Base-by-base conservation (phyloP, 2,329 filamentous ascomycete genomes). In the Mycosphaerella sp. region DNA sequence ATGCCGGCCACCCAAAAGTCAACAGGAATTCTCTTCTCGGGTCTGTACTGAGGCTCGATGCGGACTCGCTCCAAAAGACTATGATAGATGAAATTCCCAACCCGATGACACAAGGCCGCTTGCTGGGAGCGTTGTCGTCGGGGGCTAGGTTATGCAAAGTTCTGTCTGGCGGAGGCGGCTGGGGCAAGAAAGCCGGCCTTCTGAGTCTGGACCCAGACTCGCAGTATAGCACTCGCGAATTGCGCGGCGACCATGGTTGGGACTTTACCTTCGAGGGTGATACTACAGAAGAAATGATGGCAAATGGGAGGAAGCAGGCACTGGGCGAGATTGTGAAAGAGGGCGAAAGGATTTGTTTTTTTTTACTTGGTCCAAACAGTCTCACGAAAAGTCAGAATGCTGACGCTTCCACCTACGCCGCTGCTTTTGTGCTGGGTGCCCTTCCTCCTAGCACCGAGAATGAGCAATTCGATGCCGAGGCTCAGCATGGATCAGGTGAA, bases 141-240 rank as follows among this genome's bases (percentile, higher is more conserved):
- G 70, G 71, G 21, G 70, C 66, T 16, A 68, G 70, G 41, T 62
- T 79, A n/a, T 70, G 73, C 58, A 70, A 70, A 47, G 68, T 73
- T 77, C 79, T 90, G 56, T 89, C 86, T 62, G 88, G 88, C 4
- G 88, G 88, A 41, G 88, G 88, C 37, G 88, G 88, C 16, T 94
- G 88, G 88, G 88, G 88, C 13, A 74, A 79, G 50, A 93, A 91
- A 66, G 82, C 85, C 61, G 88, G 88, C 0, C 72, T 94, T 0
- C 71, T 94, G 2, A 88, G 87, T 5, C 75, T 94, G 3, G 87
- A 93, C 62, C 86, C 88, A 3, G 78, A 87, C 57, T 76, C 73
- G 13, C 73, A 67, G 16, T 79, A 79, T 59, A 71, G 70, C n/a
- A 60, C 71, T 14, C 64, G 73, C 6, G 74, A 77, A 35, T 71